These are phyloP conservation scores for Mikania micrantha DNA, from an alignment of 129 eudicot genomes.

Conservation along the genomic window DNA sequence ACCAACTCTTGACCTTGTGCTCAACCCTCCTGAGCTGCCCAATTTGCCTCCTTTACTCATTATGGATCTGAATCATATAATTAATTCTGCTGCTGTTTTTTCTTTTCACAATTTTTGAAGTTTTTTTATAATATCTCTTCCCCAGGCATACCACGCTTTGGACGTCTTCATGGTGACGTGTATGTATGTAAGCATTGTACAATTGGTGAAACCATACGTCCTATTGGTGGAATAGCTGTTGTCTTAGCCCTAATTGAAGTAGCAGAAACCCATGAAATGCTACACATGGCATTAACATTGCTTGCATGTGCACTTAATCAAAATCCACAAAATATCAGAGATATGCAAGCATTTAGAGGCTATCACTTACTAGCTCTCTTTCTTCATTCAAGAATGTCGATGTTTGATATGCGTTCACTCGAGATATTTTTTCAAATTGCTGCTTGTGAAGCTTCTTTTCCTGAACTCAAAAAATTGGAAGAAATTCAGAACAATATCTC, in stretches of 20 bases:
- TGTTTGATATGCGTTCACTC: constrained; percentile 88
- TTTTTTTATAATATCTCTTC: not conserved
- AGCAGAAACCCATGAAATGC: constrained; percentile 90
- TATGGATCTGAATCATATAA: not conserved
- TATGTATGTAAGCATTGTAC: constrained; percentile 87
- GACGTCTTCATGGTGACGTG: constrained; percentile 88
- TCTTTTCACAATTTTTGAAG: not conserved
- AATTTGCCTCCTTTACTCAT: not conserved
- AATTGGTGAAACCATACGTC: constrained; percentile 87
- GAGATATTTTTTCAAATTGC: constrained; percentile 95
- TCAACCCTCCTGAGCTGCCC: not conserved
- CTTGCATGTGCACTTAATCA: constrained; percentile 96
- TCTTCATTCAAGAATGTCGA: constrained; percentile 75
- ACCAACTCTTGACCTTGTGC: not conserved
- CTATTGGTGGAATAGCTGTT: constrained; percentile 92
- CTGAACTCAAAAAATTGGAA: constrained; percentile 67
- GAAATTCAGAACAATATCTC: constrained; percentile 27
- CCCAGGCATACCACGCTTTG: constrained; percentile 96
- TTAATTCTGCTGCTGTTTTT: not conserved
- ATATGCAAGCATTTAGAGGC: constrained; percentile 91
- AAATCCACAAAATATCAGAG: constrained; percentile 87
- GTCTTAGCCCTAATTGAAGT: constrained; percentile 97
- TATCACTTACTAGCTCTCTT: constrained; percentile 90
- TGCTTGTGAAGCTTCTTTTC: constrained; percentile 95
- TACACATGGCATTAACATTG: constrained; percentile 82